Evolutionary conservation across 352 stramenopile genomes (phyloP).

Genomic region (Hyphochytrium catenoides): DNA sequence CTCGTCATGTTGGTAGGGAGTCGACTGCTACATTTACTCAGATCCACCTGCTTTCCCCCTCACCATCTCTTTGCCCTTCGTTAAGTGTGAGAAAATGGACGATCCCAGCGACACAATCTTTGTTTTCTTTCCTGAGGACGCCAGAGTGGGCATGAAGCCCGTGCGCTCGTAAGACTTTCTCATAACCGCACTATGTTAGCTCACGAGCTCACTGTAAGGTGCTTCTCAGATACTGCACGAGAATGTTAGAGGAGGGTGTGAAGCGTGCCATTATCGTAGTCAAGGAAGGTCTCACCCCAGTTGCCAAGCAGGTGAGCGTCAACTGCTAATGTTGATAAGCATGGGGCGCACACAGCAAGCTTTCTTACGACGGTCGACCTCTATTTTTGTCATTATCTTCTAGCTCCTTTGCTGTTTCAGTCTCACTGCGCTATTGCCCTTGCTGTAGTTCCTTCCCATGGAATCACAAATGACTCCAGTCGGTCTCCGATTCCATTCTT

Average conservation of each 20-base stretch:
- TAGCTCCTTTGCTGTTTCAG: too few species aligned
- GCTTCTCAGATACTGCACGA: constrained; percentile 51
- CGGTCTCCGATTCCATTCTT: too few species aligned
- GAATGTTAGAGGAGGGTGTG: constrained; percentile 91
- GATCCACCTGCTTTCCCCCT: background rate
- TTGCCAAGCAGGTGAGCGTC: constrained; percentile 90
- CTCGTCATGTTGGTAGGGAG: constrained; percentile 82
- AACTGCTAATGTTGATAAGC: too few species aligned
- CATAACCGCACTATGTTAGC: background rate
- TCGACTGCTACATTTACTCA: background rate
- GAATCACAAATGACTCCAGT: too few species aligned
- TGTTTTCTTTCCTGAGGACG: constrained; percentile 97
- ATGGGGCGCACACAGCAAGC: too few species aligned
- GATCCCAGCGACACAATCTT: constrained; percentile 86
- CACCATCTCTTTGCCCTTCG: background rate
- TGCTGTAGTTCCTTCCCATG: too few species aligned
- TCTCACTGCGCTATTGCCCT: too few species aligned
- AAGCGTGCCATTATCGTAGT: constrained; percentile 94
- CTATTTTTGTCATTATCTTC: too few species aligned
- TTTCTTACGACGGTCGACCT: too few species aligned
- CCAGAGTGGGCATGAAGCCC: constrained; percentile 93
- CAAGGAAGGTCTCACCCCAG: constrained; percentile 83
- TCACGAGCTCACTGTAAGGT: background rate
- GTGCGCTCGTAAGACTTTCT: constrained; percentile 71
- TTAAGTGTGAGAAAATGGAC: constrained; percentile 50